phyloP scores from a whole-genome alignment of 73 alveolate species.

The Paramecium caudatum region DNA sequence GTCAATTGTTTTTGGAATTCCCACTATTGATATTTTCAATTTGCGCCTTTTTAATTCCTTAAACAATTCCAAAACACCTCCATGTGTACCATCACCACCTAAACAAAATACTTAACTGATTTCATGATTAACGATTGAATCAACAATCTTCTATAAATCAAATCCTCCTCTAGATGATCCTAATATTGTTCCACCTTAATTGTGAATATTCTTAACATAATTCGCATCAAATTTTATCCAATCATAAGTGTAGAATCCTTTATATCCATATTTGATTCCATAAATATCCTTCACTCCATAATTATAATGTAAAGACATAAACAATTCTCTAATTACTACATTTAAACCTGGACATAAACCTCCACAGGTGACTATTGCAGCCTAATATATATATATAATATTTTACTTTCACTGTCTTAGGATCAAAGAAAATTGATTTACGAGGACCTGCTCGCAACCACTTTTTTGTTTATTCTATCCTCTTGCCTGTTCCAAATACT shows the following conservation, averaged over 20 bases:
- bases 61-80: conserved; percentile 88
- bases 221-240: conserved; percentile 88
- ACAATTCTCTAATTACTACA: conserved; percentile 98
- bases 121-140: conserved; percentile 81
- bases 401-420: conserved; percentile 85
- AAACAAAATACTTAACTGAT: conserved; percentile 92
- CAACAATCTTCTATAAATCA: conserved; percentile 89
- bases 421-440: conserved; percentile 90
- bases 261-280: conserved; percentile 97
- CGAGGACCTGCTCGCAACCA: conserved; percentile 97
- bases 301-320: conserved; percentile 94
- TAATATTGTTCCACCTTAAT: conserved; percentile 96
- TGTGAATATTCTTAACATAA: conserved; percentile 92
- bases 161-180: conserved; percentile 96
- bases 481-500: conserved; percentile 70
- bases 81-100: conserved; percentile 99
- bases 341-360: conserved; percentile 99
- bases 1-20: conserved; percentile 99
- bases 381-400: conserved; percentile 71
- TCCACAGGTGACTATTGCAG: conserved; percentile 99
- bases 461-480: conserved; percentile 75
- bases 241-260: conserved; percentile 93
- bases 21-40: conserved; percentile 88
- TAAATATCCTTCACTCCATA: conserved; percentile 92
- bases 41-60: conserved; percentile 82